Base-by-base conservation (phyloP, 129 eudicot genomes). In the Centella asiatica region DNA sequence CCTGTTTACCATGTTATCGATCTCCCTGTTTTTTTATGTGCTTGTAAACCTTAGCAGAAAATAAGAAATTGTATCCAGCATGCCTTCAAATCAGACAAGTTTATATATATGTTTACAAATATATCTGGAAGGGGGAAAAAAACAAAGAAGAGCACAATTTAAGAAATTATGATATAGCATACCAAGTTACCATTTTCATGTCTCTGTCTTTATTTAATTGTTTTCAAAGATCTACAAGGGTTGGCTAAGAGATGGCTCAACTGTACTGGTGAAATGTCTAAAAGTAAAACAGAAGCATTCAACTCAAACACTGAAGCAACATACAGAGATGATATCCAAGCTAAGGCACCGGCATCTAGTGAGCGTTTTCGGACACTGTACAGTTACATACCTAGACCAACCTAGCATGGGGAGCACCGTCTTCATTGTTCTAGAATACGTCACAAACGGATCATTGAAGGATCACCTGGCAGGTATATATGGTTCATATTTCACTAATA, bases 281-380 rank as follows among this genome's bases (percentile, higher is more conserved):
- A 90, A 87, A 70, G 40, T 84, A 11, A 90, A 79, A 65, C 94
- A 87, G 69, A 90, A 84, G 72, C 85, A 81, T 54, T 77, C 94
- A 7, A 55, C 82, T 33, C 87, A 84, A 62, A 78, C 71, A 44
- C 66, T 87, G 78, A 86, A 92, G 66, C 95, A 87, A 49, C 95
- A 87, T 65, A 85, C 83, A 81, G 96, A 87, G 62, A 83, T 87
- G n/a, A 64, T 92, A 71, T 87, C 96, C 12, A 85, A 82, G 68
- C 84, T 92, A 7, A 78, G 96, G 60, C 99, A 92, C 59, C 79
- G 83, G 42, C 89, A 92, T 74, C 44, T 92, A 24, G 99, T 84
- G 63, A 79, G 96, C 28, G 95, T 92, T 60, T 88, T 92, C 18
- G 99, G 99, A 27, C 99, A 92, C 65, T 87, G 95, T 58, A 76